Evolutionary conservation across 2,329 filamentous ascomycete species (phyloP).

Genomic region (Neurospora sp.): DNA sequence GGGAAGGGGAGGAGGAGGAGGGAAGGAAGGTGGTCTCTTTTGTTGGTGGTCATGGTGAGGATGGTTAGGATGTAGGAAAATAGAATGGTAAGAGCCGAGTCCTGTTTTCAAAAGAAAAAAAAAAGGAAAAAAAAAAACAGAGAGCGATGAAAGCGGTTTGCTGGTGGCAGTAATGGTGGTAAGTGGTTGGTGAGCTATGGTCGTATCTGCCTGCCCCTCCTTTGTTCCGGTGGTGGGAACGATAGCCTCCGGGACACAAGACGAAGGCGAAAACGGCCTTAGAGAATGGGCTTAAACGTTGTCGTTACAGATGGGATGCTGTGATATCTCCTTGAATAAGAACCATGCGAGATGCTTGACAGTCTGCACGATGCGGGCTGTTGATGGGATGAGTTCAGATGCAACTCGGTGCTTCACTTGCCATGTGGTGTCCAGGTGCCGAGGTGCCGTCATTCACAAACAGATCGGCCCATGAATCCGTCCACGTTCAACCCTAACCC

Average conservation of each 20-base stretch:
- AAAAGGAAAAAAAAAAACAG: too few relatives aligned
- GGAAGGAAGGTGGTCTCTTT: slow-evolving; percentile 28
- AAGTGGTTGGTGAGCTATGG: background rate
- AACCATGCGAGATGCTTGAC: background rate
- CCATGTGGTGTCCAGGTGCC: background rate
- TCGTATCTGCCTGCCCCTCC: background rate
- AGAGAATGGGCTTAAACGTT: background rate
- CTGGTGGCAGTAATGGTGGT: background rate
- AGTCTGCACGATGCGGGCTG: background rate
- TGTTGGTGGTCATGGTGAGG: slow-evolving; percentile 9
- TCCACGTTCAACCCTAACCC: background rate
- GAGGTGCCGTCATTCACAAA: background rate
- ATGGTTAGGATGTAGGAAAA: background rate
- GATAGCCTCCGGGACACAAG: background rate
- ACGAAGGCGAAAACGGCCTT: background rate
- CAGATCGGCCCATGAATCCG: background rate
- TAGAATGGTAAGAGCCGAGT: background rate
- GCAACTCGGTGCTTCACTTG: background rate
- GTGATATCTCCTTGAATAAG: background rate
- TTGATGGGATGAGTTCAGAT: background rate
- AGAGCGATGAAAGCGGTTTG: background rate
- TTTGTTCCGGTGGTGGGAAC: background rate
- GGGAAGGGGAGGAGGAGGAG: slow-evolving; percentile 50
- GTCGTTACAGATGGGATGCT: background rate
- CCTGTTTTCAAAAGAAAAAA: too few relatives aligned